Evolutionary conservation across 164 flowering plant species (phyloP).

Genomic region (Macadamia integrifolia): DNA sequence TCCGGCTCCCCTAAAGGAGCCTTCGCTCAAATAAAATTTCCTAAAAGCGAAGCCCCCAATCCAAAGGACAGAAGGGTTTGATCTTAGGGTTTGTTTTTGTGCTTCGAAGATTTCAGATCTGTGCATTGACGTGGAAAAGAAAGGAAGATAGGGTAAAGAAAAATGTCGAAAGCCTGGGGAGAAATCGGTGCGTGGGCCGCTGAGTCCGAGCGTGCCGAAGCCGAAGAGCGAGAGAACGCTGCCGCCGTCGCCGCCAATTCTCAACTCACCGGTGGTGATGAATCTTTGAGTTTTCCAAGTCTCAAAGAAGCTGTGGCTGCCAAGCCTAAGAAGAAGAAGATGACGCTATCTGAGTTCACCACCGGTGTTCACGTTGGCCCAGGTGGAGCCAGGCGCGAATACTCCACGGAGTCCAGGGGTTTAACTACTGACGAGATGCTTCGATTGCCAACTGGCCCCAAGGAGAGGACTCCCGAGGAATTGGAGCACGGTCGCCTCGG

Average conservation of each 20-base stretch:
- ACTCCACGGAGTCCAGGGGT: constrained; percentile 26
- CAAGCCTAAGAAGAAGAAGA: constrained; percentile 58
- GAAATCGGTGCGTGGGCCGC: constrained; percentile 39
- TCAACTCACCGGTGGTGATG: constrained; percentile 8
- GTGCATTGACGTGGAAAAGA: not conserved
- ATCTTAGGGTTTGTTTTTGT: too few relatives aligned
- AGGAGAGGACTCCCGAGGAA: constrained; percentile 54
- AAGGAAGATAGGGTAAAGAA: not conserved
- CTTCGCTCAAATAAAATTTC: constrained; percentile 14
- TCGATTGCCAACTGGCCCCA: constrained; percentile 71
- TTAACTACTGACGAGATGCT: constrained; percentile 64
- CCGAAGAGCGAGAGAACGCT: constrained; percentile 27
- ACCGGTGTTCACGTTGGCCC: constrained; percentile 22
- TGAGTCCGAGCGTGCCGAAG: constrained; percentile 34
- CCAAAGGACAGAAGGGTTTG: too few relatives aligned
- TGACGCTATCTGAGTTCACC: constrained; percentile 45
- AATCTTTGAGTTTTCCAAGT: constrained; percentile 44
- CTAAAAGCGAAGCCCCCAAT: too few relatives aligned
- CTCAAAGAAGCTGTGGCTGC: constrained; percentile 44
- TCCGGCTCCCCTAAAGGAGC: constrained; percentile 39
- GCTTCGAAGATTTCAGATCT: too few relatives aligned
- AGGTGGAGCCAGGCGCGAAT: constrained; percentile 21
- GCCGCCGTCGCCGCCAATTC: constrained; percentile 11
- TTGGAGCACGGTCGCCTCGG: constrained; percentile 57
- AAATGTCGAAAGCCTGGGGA: constrained; percentile 37